Evolutionary conservation across 2,329 filamentous ascomycete species (phyloP).

Genomic region (Curvularia sp.): DNA sequence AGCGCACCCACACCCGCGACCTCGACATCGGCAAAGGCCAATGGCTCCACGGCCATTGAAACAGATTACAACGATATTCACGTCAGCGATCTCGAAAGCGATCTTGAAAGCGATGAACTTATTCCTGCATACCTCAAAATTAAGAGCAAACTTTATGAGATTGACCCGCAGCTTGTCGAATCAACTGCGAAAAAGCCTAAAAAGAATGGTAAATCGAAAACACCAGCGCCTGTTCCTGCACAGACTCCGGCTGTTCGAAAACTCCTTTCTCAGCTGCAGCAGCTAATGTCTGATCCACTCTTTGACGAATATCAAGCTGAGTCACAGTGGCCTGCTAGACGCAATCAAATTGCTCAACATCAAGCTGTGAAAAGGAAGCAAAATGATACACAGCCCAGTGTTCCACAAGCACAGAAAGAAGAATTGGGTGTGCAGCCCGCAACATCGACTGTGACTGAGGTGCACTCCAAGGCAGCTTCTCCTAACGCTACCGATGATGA

Average conservation of each 20-base stretch:
- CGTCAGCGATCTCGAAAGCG: slow-evolving; percentile 59
- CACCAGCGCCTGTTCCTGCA: slow-evolving; percentile 25
- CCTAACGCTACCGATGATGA: slow-evolving; percentile 45
- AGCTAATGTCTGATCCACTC: slow-evolving; percentile 70
- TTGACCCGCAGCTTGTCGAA: slow-evolving; percentile 66
- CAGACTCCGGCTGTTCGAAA: slow-evolving; percentile 63
- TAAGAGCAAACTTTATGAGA: slow-evolving; percentile 62
- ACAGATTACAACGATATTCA: slow-evolving; percentile 43
- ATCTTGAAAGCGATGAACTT: slow-evolving; percentile 58
- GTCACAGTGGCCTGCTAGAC: slow-evolving; percentile 54
- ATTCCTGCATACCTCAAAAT: slow-evolving; percentile 78
- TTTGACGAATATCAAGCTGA: slow-evolving; percentile 59
- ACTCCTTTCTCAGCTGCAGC: slow-evolving; percentile 74
- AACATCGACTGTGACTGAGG: background rate
- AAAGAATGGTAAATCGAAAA: slow-evolving; percentile 32
- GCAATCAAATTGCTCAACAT: slow-evolving; percentile 52
- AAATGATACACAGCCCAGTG: background rate
- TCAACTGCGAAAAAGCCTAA: slow-evolving; percentile 39
- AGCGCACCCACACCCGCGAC: background rate
- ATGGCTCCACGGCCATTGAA: slow-evolving; percentile 11
- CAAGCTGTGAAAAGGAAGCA: slow-evolving; percentile 41
- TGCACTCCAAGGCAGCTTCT: background rate
- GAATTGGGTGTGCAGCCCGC: background rate
- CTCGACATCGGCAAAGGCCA: slow-evolving; percentile 6
- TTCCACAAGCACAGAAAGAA: background rate